Conservation (phyloP, 2,329 filamentous ascomycete genomes). For the Pseudogymnoascus sp. region DNA sequence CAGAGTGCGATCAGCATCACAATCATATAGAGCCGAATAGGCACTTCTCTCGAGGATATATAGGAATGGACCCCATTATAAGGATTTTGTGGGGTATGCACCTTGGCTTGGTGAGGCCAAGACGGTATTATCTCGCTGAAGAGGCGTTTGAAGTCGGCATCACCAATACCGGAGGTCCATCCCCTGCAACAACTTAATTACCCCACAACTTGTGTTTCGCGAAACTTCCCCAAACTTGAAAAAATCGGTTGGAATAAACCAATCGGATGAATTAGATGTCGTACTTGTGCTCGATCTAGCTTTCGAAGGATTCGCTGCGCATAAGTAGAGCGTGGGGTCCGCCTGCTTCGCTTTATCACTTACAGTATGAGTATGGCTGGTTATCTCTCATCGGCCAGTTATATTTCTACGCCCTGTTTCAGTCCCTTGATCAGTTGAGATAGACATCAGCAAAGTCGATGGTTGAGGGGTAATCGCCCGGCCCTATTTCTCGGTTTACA, state of each 20-base stretch:
- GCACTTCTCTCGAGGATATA: too few species aligned
- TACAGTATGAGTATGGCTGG: neutral
- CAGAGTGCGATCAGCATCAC: neutral
- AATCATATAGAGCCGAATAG: too few species aligned
- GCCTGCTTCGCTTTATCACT: neutral
- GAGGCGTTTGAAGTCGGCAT: neutral
- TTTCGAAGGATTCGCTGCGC: neutral
- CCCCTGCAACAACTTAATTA: neutral
- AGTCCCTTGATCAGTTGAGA: neutral
- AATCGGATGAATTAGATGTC: neutral
- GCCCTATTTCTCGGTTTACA: neutral
- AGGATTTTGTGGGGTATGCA: neutral
- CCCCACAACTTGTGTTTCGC: neutral
- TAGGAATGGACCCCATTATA: neutral
- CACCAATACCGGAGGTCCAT: too few species aligned
- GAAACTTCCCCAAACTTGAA: neutral
- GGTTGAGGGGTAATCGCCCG: neutral
- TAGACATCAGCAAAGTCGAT: neutral
- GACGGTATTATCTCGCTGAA: slow-evolving; percentile 5
- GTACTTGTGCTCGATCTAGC: neutral
- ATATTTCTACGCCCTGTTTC: neutral
- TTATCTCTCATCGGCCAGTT: neutral
- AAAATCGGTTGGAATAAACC: neutral
- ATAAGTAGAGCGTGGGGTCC: neutral
- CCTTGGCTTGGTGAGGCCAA: neutral